Evolutionary conservation across 352 stramenopile genomes (phyloP).

Genomic region (Phytophthora tentaculata): DNA sequence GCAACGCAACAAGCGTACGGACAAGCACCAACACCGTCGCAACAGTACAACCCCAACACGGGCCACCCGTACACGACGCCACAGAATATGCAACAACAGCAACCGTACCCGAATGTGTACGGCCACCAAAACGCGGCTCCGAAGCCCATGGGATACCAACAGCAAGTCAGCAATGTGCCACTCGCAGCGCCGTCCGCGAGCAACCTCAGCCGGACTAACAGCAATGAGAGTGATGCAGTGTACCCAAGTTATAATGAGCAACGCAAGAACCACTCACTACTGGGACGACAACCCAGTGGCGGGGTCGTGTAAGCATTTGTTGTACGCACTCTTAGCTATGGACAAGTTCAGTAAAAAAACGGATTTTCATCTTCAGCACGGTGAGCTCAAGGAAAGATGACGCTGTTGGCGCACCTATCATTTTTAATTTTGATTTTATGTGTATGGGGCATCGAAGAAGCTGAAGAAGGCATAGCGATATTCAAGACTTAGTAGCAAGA

Average conservation of each 20-base stretch:
- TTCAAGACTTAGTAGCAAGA: no score
- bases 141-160: conserved; percentile 41
- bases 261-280: conserved; percentile 72
- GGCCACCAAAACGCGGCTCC: conserved; percentile 25
- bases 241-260: conserved; percentile 71
- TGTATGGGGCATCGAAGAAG: no score
- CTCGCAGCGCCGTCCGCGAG: conserved; percentile 24
- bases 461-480: no score
- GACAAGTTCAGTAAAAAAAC: not conserved
- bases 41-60: conserved; percentile 38
- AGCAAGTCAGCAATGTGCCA: conserved; percentile 43
- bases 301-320: conserved; percentile 60
- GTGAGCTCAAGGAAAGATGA: no score
- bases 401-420: no score
- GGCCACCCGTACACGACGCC: conserved; percentile 35
- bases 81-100: conserved; percentile 33
- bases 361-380: not conserved
- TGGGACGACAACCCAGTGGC: conserved; percentile 66
- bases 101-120: conserved; percentile 27
- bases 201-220: conserved; percentile 36
- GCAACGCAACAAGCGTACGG: conserved; percentile 36
- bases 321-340: conserved; percentile 4
- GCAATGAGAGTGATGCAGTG: conserved; percentile 52
- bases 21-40: conserved; percentile 39
- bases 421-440: no score